Evolutionary conservation across 1,139 yeast species (phyloP).

Genomic region (Candida buenavistaensis): DNA sequence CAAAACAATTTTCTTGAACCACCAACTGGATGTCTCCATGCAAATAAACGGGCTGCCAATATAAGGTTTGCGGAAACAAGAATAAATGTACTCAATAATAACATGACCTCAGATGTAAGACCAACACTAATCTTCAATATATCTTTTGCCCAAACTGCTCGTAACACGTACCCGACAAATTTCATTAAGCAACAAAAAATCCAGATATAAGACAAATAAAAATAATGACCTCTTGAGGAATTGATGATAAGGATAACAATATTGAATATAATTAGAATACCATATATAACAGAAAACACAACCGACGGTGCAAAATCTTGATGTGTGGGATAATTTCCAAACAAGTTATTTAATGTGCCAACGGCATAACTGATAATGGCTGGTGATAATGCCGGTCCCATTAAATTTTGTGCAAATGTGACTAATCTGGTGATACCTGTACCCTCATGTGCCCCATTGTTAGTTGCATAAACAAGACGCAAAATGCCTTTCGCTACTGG

Average conservation of each 20-base stretch:
- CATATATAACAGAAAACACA: conserved; percentile 32
- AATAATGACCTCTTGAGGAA: conserved; percentile 36
- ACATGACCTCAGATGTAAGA: conserved; percentile 33
- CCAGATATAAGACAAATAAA: conserved; percentile 36
- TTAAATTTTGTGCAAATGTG: conserved; percentile 20
- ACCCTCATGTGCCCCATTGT: conserved; percentile 20
- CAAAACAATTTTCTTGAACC: conserved; percentile 41
- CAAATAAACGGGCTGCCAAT: conserved; percentile 43
- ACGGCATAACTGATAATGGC: conserved; percentile 20
- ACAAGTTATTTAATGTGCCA: conserved; percentile 26
- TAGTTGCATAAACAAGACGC: conserved; percentile 14
- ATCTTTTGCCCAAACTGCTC: conserved; percentile 32
- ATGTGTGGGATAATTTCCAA: conserved; percentile 36
- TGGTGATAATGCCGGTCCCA: conserved; percentile 25
- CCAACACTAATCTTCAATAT: conserved; percentile 27
- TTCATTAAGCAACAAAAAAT: conserved; percentile 28
- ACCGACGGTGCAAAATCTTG: conserved; percentile 32
- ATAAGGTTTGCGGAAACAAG: conserved; percentile 40
- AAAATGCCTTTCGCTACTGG: conserved; percentile 22
- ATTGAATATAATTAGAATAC: conserved; percentile 26
- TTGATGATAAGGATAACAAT: conserved; percentile 29
- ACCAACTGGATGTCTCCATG: conserved; percentile 51
- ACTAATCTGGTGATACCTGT: conserved; percentile 24
- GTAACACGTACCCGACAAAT: conserved; percentile 30
- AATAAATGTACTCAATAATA: conserved; percentile 35